These are phyloP conservation scores for Eragrostis tef DNA, from an alignment of 202 grass and related monocot genomes.

Conservation along the genomic window DNA sequence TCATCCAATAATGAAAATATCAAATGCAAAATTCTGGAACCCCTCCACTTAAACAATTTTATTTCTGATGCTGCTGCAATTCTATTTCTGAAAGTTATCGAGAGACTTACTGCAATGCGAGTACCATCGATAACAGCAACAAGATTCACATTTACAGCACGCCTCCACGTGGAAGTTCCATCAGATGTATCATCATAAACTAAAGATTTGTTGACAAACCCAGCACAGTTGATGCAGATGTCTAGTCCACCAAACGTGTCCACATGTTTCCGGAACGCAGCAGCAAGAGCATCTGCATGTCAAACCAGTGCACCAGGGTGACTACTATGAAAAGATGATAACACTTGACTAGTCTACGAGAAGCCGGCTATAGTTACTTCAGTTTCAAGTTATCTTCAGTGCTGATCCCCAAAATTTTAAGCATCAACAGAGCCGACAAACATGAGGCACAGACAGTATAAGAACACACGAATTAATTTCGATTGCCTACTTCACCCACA, in stretches of 20 bases:
- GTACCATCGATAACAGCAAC: slow-evolving; percentile 90
- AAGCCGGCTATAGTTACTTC: no score
- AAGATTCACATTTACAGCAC: slow-evolving; percentile 80
- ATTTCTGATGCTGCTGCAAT: no score
- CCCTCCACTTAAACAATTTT: background rate
- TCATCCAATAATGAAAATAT: slow-evolving; percentile 16
- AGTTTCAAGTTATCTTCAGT: no score
- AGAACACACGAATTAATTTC: no score
- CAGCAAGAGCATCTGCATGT: slow-evolving; percentile 69
- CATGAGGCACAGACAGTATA: no score
- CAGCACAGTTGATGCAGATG: slow-evolving; percentile 94
- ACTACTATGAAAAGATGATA: no score
- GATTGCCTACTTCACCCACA: background rate
- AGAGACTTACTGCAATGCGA: slow-evolving; percentile 73
- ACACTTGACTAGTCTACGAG: no score
- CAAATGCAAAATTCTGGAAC: background rate
- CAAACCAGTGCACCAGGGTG: slow-evolving; percentile 22
- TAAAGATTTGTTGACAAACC: slow-evolving; percentile 50
- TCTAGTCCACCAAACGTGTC: slow-evolving; percentile 77
- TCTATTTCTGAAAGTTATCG: no score
- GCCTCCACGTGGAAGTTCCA: slow-evolving; percentile 80
- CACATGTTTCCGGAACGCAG: slow-evolving; percentile 84
- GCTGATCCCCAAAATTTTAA: no score
- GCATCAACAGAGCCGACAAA: no score
- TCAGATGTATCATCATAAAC: slow-evolving; percentile 87